These are phyloP conservation scores for Leishmania gerbilli DNA, from an alignment of 208 protist species.

Conservation along the genomic window DNA sequence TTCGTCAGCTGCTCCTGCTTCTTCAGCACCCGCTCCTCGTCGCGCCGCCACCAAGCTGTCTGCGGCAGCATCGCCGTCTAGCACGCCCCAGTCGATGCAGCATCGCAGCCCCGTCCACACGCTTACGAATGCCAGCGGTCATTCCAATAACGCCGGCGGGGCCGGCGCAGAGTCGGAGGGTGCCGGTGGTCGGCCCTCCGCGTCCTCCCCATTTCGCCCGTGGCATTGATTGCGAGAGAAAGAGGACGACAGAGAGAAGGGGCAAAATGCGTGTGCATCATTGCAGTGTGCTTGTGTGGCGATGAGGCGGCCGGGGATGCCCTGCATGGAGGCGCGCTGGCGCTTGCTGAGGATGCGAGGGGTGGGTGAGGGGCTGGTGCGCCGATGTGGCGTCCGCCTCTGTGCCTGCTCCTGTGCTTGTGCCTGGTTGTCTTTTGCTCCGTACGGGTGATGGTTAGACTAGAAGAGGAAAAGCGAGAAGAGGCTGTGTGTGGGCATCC, in stretches of 20 bases:
- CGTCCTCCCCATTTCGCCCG: constrained; percentile 28
- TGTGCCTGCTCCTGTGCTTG: neutral
- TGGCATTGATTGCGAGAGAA: constrained; percentile 9
- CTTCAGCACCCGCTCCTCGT: neutral
- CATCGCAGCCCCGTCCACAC: constrained; percentile 17
- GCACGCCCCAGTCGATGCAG: constrained; percentile 3
- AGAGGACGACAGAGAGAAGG: neutral
- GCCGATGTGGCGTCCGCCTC: neutral
- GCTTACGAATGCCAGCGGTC: neutral
- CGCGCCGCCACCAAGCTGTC: neutral
- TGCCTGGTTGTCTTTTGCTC: neutral
- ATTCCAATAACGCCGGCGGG: neutral
- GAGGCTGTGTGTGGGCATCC: neutral
- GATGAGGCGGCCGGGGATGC: neutral
- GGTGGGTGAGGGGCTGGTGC: neutral
- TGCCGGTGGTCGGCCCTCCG: constrained; percentile 3
- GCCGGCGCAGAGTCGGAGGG: neutral
- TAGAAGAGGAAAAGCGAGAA: neutral
- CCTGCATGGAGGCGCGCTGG: neutral
- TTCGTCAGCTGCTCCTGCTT: neutral
- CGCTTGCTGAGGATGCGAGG: neutral
- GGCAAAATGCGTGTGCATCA: neutral
- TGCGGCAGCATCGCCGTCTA: neutral
- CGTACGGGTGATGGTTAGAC: neutral
- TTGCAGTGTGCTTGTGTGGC: constrained; percentile 1